These are phyloP conservation scores for Pleurotus djamor DNA, from an alignment of 768 basidiomycete genomes.

Conservation along the genomic window DNA sequence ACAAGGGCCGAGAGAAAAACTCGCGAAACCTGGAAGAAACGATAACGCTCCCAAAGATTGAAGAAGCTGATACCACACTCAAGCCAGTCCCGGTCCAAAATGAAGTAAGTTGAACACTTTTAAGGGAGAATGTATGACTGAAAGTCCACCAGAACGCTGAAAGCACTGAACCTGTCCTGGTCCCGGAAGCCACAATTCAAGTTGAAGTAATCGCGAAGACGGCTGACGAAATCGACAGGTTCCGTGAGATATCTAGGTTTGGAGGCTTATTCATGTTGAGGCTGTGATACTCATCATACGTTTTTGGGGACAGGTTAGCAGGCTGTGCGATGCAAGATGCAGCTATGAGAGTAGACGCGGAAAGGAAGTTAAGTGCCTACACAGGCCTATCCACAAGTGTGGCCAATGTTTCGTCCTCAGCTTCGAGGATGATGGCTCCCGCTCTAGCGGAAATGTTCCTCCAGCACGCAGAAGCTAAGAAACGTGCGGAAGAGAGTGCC, in stretches of 20 bases:
- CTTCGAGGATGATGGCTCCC: slow-evolving; percentile 40
- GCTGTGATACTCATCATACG: background rate
- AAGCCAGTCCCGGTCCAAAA: too few relatives aligned
- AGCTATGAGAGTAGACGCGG: slow-evolving; percentile 39
- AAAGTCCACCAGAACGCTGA: too few relatives aligned
- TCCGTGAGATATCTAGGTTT: slow-evolving; percentile 2
- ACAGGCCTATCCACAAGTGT: slow-evolving; percentile 46
- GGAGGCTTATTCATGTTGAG: background rate
- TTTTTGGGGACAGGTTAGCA: slow-evolving; percentile 33
- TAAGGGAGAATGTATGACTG: too few relatives aligned
- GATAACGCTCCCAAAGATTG: too few relatives aligned
- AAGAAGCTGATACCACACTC: too few relatives aligned
- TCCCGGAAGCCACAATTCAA: too few relatives aligned
- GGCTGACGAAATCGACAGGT: background rate
- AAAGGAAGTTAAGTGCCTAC: slow-evolving; percentile 45
- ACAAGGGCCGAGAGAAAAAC: slow-evolving; percentile 2
- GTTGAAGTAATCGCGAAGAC: too few relatives aligned
- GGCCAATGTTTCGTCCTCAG: slow-evolving; percentile 38
- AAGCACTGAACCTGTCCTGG: too few relatives aligned
- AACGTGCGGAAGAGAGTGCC: slow-evolving; percentile 35
- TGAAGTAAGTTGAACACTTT: too few relatives aligned
- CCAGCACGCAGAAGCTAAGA: slow-evolving; percentile 39
- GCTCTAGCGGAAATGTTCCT: slow-evolving; percentile 42
- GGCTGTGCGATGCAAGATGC: slow-evolving; percentile 41
- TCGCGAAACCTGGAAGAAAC: too few relatives aligned